phyloP scores from a whole-genome alignment of 1,284 basidiomycete species.

The Pseudozyma pruni region DNA sequence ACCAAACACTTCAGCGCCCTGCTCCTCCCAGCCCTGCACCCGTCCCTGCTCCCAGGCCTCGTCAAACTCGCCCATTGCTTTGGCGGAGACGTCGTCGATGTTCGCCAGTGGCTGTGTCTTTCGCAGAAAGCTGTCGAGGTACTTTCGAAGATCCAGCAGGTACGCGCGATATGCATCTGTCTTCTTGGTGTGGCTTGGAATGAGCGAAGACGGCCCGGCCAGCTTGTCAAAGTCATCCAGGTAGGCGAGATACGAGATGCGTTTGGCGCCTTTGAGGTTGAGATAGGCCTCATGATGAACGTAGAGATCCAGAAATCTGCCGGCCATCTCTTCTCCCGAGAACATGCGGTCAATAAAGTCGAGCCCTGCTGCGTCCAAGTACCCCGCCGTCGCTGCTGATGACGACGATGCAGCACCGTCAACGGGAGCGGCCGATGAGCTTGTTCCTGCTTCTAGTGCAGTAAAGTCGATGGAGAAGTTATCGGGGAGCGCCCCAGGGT shows the following conservation, averaged over 20 bases:
- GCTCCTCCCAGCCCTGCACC: constrained; percentile 78
- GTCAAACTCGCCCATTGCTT: constrained; percentile 78
- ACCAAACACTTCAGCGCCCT: constrained; percentile 68
- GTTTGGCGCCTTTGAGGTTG: constrained; percentile 78
- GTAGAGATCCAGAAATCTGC: constrained; percentile 93
- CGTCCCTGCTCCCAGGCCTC: constrained; percentile 81
- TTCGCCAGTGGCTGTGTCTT: constrained; percentile 89
- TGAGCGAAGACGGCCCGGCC: constrained; percentile 27
- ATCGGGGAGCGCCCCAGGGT: constrained; percentile 78
- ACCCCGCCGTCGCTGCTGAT: constrained; percentile 18
- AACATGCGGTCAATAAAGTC: constrained; percentile 64
- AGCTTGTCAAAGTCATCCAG: constrained; percentile 76
- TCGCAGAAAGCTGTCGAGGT: constrained; percentile 86
- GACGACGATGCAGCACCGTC: constrained; percentile 19
- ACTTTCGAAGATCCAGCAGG: constrained; percentile 75
- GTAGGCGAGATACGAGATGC: constrained; percentile 90
- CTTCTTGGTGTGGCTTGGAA: constrained; percentile 56
- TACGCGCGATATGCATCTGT: constrained; percentile 59
- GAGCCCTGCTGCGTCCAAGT: constrained; percentile 24
- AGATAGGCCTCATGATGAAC: constrained; percentile 86
- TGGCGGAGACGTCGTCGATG: constrained; percentile 76
- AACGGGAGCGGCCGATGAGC: constrained; percentile 10
- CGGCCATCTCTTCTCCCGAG: constrained; percentile 88
- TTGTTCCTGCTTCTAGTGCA: constrained; percentile 46
- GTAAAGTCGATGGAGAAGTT: constrained; percentile 61